Evolutionary conservation across 2,329 filamentous ascomycete species (phyloP), one percentile per base, ranked within the genome.

Genomic region (Fusarium sp.): DNA sequence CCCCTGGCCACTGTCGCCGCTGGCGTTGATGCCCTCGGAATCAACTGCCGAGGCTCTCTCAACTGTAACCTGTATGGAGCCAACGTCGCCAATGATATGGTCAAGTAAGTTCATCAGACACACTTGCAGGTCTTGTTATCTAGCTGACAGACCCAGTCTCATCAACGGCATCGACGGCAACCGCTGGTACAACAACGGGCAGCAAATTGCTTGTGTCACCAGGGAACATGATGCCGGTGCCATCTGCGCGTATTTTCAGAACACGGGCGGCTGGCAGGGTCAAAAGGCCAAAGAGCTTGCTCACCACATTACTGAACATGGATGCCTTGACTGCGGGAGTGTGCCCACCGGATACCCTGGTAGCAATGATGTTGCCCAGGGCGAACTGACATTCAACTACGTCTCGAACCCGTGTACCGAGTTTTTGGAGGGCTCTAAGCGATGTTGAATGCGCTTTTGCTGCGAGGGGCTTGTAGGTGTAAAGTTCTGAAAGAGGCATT

Each of bases 181-280:
- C 44, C 44, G 28, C 44, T 48, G 44, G 44, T 48, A 34, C 10
- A 48, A 48, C 28, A 48, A 48, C 28, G 44, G 44, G 9, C n/a
- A 48, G n/a, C 28, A 48, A 30, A 48, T 48, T 31, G 28, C 44
- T 18, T 48, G 44, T 31, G 44, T 48, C 44, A 48, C 28, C n/a
- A 48, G 28, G 28, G 7, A 16, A 7, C n/a, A 10, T 9, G 44
- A 48, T 48, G 28, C 44, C 4, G 44, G 44, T 8, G 28, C 44
- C 28, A 48, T 48, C 44, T 48, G 44, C 44, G 44, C 28, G 8
- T 48, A 27, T 30, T 48, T 31, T 30, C 44, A 48, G 28, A 34
- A 48, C 44, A 48, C 44, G n/a, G 44, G 44, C 1, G 28, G 28
- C n/a, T 48, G 44, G 44, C 44, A 48, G 28, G 44, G 44, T 16